Conservation (phyloP, 148 eudicot species). For the Chenopodium quinoa region DNA sequence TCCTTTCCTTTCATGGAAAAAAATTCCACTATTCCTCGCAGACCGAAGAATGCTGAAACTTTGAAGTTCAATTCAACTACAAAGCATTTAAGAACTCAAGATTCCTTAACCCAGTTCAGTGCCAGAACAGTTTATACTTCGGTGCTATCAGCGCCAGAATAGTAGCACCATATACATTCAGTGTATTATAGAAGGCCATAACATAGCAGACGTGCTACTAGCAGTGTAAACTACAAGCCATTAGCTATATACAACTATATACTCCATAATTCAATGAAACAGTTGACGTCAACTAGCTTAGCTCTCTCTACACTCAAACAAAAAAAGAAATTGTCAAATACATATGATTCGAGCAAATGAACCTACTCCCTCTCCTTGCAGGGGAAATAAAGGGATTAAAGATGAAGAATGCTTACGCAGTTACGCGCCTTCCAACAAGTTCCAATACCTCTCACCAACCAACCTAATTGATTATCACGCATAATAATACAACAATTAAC, state of each 20-base stretch:
- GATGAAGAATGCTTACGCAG: neutral
- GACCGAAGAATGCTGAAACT: neutral
- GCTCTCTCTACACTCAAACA: too few relatives aligned
- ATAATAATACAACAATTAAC: neutral
- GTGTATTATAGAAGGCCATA: too few relatives aligned
- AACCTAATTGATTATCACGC: neutral
- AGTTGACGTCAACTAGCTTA: too few relatives aligned
- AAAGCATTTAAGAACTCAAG: too few relatives aligned
- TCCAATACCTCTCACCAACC: conserved; percentile 10
- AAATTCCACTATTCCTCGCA: neutral
- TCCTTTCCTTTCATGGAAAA: neutral
- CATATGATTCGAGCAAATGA: neutral
- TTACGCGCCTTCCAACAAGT: neutral
- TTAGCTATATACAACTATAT: too few relatives aligned
- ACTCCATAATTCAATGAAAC: too few relatives aligned
- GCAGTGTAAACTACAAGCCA: too few relatives aligned
- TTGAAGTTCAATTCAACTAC: neutral
- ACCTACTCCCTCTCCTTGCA: neutral
- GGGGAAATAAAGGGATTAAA: neutral
- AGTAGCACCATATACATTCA: neutral
- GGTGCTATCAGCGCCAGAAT: too few relatives aligned
- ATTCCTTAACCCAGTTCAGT: neutral
- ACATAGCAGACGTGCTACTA: too few relatives aligned
- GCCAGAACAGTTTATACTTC: too few relatives aligned
- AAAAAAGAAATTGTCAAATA: too few relatives aligned